Percentiles rank a stretch among this genome's conserved stretches.
Conservation (phyloP, 2,329 filamentous ascomycete genomes). For the Verticillium klebahnii region DNA sequence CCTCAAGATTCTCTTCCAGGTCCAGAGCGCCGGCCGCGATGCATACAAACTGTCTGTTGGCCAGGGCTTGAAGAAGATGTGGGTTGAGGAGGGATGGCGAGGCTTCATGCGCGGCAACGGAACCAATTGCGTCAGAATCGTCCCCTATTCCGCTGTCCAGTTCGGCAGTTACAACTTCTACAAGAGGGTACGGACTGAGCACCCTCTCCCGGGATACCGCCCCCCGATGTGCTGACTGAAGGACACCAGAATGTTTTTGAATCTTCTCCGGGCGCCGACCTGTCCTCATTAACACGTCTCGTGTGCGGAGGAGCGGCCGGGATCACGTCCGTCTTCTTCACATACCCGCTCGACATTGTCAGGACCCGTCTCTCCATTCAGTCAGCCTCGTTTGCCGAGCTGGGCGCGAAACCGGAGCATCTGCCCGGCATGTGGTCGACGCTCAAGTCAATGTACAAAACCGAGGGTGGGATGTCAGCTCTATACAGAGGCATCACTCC, state of each 20-base stretch:
- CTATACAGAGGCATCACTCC: conserved; percentile 94
- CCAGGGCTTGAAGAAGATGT: conserved; percentile 91
- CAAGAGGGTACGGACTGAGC: conserved; percentile 64
- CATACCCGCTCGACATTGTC: conserved; percentile 96
- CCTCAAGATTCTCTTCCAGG: conserved; percentile 95
- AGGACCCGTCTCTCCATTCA: conserved; percentile 95
- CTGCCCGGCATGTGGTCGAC: conserved; percentile 92
- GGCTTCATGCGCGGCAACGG: conserved; percentile 98
- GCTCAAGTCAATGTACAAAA: conserved; percentile 78
- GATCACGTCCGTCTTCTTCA: conserved; percentile 91
- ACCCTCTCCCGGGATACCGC: background rate
- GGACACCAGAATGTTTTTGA: conserved; percentile 65
- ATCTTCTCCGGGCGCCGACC: conserved; percentile 64
- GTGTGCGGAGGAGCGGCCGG: conserved; percentile 89
- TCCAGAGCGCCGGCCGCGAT: conserved; percentile 84
- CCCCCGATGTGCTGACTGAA: background rate
- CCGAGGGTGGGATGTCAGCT: conserved; percentile 77
- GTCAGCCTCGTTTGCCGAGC: conserved; percentile 84
- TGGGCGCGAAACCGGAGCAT: conserved; percentile 60
- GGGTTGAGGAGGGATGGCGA: conserved; percentile 92
- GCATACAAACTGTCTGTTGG: conserved; percentile 92
- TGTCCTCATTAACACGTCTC: conserved; percentile 70
- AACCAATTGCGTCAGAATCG: conserved; percentile 96
- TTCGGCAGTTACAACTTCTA: conserved; percentile 99
- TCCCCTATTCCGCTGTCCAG: conserved; percentile 96